Base-by-base conservation (phyloP, 2,329 filamentous ascomycete species). In the Colletotrichum eremochloae region DNA sequence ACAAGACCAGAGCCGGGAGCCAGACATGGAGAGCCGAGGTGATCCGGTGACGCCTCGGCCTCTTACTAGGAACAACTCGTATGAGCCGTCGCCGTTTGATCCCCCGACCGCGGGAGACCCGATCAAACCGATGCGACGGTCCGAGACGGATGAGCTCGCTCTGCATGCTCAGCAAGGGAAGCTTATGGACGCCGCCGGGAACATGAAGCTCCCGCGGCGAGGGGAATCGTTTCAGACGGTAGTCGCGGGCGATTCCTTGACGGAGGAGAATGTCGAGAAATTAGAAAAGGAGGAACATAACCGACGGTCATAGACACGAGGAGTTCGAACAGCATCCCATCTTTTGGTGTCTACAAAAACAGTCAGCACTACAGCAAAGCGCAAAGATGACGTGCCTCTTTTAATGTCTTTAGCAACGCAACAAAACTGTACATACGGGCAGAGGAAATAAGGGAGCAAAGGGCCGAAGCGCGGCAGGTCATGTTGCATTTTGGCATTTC, bases 191-290 rank as follows among this genome's bases (percentile, higher is more conserved):
- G 84, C 85, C 2, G 85, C 84, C 0, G 84, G 84, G 5, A 81
- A 81, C 4, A 75, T 70, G 7, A 78, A 80, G 33, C 75, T 79
- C 7, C 78, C 74, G 36, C 79, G 79, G 56, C 75, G 80, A n/a
- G 77, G 76, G 20, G 80, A 77, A 40, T 81, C 80, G 9, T 81
- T 81, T 38, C 79, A 83, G 12, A 82, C 81, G 50, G 71, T 76
- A 36, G 77, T 80, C 14, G 68, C 76, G 9, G 83, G 83, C 3
- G 85, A 88, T 67, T 83, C 83, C 6, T 75, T 89, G 73, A 89
- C 87, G 1, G 84, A 87, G 73, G 87, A 87, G 76, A 89, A 89
- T 74, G 80, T 89, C 58, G 86, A 84, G 46, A 86, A 81, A 72
- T 75, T 89, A 56, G 82, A 82, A 68, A 80, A 79, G 68, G 81